Conservation (phyloP, 1,284 basidiomycete genomes). For the Rhodotorula glutinis region DNA sequence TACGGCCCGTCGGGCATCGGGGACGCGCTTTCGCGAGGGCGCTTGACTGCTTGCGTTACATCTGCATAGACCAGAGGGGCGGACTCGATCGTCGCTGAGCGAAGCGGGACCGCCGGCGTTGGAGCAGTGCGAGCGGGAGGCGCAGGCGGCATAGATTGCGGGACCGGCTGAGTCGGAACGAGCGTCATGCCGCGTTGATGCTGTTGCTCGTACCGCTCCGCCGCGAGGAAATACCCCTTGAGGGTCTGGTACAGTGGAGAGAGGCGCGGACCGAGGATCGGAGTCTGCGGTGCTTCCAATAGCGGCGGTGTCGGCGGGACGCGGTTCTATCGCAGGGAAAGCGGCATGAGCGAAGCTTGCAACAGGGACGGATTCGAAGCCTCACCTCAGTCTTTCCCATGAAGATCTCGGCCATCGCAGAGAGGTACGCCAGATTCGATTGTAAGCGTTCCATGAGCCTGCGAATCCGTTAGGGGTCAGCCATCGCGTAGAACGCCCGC, state of each 20-base stretch:
- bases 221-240: constrained; percentile 33
- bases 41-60: too few species aligned
- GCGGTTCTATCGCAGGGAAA: constrained; percentile 3
- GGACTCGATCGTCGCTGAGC: not conserved
- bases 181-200: constrained; percentile 4
- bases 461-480: not conserved
- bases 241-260: constrained; percentile 14
- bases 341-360: not conserved
- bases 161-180: not conserved
- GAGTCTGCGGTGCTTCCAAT: constrained; percentile 27
- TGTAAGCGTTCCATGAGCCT: constrained; percentile 32
- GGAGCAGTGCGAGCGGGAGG: not conserved
- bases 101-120: not conserved
- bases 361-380: not conserved
- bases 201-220: constrained; percentile 33
- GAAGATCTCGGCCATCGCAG: constrained; percentile 24
- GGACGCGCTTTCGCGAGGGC: too few species aligned
- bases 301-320: constrained; percentile 22
- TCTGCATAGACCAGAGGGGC: too few species aligned
- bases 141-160: not conserved
- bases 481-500: too few species aligned
- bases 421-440: constrained; percentile 32
- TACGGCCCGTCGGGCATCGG: too few species aligned
- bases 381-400: constrained; percentile 14
- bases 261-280: constrained; percentile 22